Evolutionary conservation across 1,284 basidiomycete species (phyloP).

Genomic region (Tilletia setariae): DNA sequence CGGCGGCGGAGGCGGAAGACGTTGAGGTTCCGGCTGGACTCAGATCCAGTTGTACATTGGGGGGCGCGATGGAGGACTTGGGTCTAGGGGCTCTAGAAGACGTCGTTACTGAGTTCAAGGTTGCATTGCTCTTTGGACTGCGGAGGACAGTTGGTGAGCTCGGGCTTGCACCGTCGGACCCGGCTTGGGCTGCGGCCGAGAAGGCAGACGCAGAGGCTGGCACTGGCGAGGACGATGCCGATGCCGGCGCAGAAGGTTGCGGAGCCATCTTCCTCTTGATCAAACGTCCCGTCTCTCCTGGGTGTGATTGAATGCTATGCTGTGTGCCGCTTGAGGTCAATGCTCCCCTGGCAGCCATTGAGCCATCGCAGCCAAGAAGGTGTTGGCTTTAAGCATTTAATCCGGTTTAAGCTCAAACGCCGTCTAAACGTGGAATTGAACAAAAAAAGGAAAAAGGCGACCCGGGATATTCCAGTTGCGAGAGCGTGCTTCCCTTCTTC

Average conservation of each 20-base stretch:
- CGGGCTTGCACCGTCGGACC: neutral
- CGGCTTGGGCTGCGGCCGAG: no score
- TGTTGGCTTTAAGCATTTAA: no score
- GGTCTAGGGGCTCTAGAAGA: slow-evolving; percentile 2
- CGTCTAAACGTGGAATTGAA: no score
- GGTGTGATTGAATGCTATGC: no score
- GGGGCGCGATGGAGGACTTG: slow-evolving; percentile 17
- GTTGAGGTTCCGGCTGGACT: slow-evolving; percentile 18
- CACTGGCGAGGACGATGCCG: neutral
- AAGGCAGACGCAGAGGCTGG: neutral
- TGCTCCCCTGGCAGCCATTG: no score
- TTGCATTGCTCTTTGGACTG: slow-evolving; percentile 14
- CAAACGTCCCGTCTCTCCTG: neutral
- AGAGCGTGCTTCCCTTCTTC: neutral
- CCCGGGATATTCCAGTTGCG: neutral
- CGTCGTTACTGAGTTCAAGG: neutral
- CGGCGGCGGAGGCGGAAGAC: slow-evolving; percentile 21
- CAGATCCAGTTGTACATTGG: slow-evolving; percentile 36
- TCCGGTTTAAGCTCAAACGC: no score
- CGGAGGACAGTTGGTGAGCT: neutral
- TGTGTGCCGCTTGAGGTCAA: no score
- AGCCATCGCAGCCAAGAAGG: no score
- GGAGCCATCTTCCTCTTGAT: neutral
- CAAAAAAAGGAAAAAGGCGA: no score
- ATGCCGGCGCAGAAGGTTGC: neutral